A percentile compares a stretch with the other conserved stretches of the same genome.
phyloP scores from a whole-genome alignment of 2,329 filamentous ascomycete species.

The Diaporthe aspalathi region DNA sequence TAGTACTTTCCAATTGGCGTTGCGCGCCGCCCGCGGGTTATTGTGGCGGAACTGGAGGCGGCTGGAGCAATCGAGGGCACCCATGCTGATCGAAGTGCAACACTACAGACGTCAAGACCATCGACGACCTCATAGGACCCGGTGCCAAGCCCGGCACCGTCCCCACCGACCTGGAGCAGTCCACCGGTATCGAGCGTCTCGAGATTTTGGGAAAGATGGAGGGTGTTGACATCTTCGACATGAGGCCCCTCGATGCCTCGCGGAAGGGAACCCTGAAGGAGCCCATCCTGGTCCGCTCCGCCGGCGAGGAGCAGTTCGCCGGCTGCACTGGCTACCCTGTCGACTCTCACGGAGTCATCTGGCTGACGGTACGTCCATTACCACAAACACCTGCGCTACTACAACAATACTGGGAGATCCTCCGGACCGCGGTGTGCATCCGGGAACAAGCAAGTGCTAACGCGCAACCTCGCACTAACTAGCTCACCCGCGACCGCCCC shows the following conservation, averaged over 20 bases:
- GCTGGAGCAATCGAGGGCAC: neutral
- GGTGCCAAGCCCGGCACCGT: conserved; percentile 86
- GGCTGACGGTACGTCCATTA: conserved; percentile 82
- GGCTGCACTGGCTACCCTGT: conserved; percentile 95
- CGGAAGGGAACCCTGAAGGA: conserved; percentile 88
- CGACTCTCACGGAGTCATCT: conserved; percentile 90
- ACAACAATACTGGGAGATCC: neutral
- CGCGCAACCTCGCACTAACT: neutral
- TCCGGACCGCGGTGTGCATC: neutral
- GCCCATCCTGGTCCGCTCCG: conserved; percentile 90
- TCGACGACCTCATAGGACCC: conserved; percentile 85
- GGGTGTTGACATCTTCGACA: conserved; percentile 97
- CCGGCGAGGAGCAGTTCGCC: conserved; percentile 94
- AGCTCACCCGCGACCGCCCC: conserved; percentile 90
- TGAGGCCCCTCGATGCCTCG: conserved; percentile 93
- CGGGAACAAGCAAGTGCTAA: conserved; percentile 10
- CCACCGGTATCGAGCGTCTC: conserved; percentile 97
- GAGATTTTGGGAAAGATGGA: conserved; percentile 99
- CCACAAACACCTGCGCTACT: neutral
- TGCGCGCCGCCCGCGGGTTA: neutral
- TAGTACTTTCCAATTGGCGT: neutral
- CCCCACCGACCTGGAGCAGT: conserved; percentile 93
- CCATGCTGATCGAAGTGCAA: conserved; percentile 39
- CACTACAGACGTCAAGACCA: conserved; percentile 82
- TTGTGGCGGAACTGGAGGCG: neutral